phyloP scores from a whole-genome alignment of 306 rosid species.

The Dalbergia cultrata region DNA sequence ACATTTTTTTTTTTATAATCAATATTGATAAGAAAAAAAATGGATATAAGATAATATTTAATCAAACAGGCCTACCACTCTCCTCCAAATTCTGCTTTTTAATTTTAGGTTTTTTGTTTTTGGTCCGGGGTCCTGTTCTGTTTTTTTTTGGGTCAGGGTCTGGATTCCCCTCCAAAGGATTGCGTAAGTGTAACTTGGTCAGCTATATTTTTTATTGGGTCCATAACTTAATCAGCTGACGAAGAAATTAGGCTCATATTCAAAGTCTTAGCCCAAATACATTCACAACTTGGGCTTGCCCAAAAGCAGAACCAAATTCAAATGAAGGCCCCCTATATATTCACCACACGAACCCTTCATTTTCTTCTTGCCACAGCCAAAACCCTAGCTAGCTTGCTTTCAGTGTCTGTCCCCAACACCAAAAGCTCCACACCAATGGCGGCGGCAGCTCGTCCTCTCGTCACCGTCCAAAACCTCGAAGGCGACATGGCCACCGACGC shows the following conservation, averaged over 20 bases:
- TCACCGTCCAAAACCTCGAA: slow-evolving; percentile 64
- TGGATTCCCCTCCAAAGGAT: too few species aligned
- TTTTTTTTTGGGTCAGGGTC: too few species aligned
- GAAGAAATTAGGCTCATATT: neutral
- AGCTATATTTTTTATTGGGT: too few species aligned
- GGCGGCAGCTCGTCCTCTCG: slow-evolving; percentile 71
- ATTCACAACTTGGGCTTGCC: neutral
- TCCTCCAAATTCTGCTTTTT: too few species aligned
- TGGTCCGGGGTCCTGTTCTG: too few species aligned
- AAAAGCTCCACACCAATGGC: slow-evolving; percentile 48
- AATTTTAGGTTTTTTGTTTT: too few species aligned
- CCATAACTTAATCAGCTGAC: too few species aligned
- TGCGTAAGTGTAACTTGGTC: too few species aligned
- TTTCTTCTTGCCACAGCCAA: neutral
- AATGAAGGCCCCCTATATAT: neutral
- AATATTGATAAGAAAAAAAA: too few species aligned
- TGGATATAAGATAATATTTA: too few species aligned
- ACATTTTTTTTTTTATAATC: too few species aligned
- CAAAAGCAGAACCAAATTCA: neutral
- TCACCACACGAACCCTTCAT: neutral
- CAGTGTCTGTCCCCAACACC: neutral
- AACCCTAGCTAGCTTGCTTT: slow-evolving; percentile 30
- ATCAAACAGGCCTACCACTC: too few species aligned
- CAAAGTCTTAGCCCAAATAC: neutral
- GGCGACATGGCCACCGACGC: slow-evolving; percentile 74